Percentiles rank a stretch among this genome's conserved stretches.
Conservation (phyloP, 139 green algal species). For the Desmodesmus armatus region DNA sequence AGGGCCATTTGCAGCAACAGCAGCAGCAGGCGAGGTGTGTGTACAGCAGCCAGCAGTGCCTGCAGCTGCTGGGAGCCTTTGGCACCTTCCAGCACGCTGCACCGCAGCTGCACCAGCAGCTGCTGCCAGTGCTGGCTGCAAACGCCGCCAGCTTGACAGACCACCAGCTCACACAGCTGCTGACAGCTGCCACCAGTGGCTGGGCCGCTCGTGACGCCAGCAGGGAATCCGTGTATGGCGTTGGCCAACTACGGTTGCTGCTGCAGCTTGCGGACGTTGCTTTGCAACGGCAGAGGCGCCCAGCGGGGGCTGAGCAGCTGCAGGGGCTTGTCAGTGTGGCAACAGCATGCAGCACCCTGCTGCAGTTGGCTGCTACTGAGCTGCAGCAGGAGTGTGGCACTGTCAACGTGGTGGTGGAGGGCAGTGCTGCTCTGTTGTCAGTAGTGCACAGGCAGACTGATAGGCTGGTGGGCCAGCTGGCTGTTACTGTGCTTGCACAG, state of each 20-base stretch:
- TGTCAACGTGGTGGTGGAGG: too few relatives aligned
- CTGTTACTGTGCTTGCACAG: slow-evolving; percentile 11
- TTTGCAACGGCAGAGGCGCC: not conserved
- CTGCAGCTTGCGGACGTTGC: not conserved
- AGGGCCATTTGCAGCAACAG: not conserved
- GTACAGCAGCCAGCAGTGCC: not conserved
- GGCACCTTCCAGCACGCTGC: slow-evolving; percentile 16
- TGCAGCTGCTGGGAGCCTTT: slow-evolving; percentile 31
- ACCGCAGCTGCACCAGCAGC: not conserved
- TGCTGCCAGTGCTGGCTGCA: not conserved
- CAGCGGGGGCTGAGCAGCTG: not conserved
- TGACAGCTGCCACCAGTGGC: slow-evolving; percentile 11
- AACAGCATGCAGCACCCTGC: not conserved
- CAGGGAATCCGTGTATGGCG: not conserved
- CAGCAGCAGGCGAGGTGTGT: not conserved
- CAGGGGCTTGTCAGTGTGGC: too few relatives aligned
- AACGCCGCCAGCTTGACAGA: not conserved
- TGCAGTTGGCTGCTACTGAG: not conserved
- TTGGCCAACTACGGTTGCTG: not conserved
- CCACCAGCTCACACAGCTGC: slow-evolving; percentile 4
- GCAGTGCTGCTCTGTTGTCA: not conserved
- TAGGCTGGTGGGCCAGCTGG: slow-evolving; percentile 3
- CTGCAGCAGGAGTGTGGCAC: not conserved
- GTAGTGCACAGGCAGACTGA: not conserved
- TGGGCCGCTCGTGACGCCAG: not conserved